Percentiles rank a stretch among this genome's conserved stretches.
These are phyloP conservation scores for Alternaria atra DNA, from an alignment of 2,329 filamentous ascomycete genomes.

Conservation along the genomic window DNA sequence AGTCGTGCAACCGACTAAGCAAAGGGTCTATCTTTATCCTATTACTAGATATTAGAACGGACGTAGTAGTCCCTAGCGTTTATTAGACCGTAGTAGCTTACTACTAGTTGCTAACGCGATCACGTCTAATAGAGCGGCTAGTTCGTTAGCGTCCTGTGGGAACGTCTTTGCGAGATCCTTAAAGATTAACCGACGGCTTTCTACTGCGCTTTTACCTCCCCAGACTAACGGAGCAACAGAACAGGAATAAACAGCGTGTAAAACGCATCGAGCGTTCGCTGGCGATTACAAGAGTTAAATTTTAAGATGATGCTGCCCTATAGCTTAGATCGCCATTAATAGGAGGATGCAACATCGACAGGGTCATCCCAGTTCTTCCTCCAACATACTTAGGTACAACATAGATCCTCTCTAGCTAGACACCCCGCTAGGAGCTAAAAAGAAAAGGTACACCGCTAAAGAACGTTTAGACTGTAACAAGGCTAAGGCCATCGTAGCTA, in stretches of 20 bases:
- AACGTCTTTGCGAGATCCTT: background rate
- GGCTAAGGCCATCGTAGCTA: background rate
- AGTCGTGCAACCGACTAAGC: background rate
- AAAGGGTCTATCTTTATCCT: background rate
- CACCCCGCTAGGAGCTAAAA: background rate
- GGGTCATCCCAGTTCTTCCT: constrained; percentile 1
- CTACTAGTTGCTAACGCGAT: background rate
- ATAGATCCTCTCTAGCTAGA: background rate
- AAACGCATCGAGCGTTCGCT: background rate
- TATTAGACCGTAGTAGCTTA: background rate
- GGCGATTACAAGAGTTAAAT: background rate
- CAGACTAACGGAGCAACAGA: constrained; percentile 7
- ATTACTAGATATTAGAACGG: background rate
- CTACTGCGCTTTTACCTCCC: background rate
- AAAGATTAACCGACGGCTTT: constrained; percentile 1
- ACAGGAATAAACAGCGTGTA: background rate
- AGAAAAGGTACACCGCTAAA: background rate
- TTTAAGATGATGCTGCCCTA: constrained; percentile 2
- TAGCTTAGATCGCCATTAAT: background rate
- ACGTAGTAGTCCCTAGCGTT: background rate
- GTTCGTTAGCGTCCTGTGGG: background rate
- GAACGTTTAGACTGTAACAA: background rate
- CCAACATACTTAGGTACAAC: background rate
- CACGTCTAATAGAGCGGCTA: background rate
- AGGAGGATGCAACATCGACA: background rate